Base-by-base conservation (phyloP, 129 eudicot genomes). In the Glebionis coronaria region DNA sequence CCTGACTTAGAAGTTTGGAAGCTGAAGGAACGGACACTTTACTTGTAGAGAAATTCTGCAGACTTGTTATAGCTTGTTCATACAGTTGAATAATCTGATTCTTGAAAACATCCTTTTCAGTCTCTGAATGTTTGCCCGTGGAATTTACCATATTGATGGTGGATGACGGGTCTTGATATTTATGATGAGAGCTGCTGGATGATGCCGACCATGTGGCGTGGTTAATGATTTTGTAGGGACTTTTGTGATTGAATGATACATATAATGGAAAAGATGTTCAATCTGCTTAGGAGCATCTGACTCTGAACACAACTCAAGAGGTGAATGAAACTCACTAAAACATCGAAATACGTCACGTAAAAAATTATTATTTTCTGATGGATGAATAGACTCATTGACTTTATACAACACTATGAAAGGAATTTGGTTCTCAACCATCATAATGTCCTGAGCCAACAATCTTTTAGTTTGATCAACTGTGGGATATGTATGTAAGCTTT, bases 21-120 rank as follows among this genome's bases (percentile, higher is more conserved):
- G 61, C 84, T 1, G 88, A 67, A 20, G 84, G 84, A 21, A 80
- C 57, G 28, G 12, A 27, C 8, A 73, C 70, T 63, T 80, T 47
- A 14, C 15, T 46, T 46, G 25, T 20, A 2, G 45, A 2, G 56
- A 65, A 65, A 20, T 56, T 6, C 49, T 47, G 44, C 14, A 65
- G 44, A 13, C 10, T 5, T n/a, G 44, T 12, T 3, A 65, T 12
- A 9, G 57, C 27, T 47, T 65, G 21, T 46, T 47, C 45, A 25
- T 46, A 65, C 4, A 27, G 76, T 50, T 44, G 52, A 50, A 29
- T 56, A 25, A 49, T n/a, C 21, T 11, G 40, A 6, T 23, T 14
- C 3, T 29, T 3, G 2, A 56, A 51, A 14, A 65, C 13, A 3
- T 49, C 49, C 31, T 27, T 42, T 16, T 9, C 40, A 7, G 31